Evolutionary conservation across 1,284 basidiomycete genomes (phyloP).

Genomic region (Pyrrhoderma lamaoense): DNA sequence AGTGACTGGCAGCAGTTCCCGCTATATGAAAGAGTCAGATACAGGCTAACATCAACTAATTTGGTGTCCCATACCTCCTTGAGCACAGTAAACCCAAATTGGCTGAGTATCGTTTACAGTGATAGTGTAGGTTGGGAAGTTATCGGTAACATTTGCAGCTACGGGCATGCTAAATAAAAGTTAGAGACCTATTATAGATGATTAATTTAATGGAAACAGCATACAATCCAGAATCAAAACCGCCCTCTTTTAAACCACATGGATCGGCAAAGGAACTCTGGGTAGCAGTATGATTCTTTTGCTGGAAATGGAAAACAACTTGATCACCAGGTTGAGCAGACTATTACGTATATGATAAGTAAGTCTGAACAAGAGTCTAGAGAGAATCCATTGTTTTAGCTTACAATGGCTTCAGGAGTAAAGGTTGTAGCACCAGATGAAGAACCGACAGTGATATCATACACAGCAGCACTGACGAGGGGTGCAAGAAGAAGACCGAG

Average conservation of each 20-base stretch:
- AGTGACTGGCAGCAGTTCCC: constrained; percentile 38
- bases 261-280: constrained; percentile 51
- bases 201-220: constrained; percentile 21
- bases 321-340: constrained; percentile 45
- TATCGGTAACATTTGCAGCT: constrained; percentile 31
- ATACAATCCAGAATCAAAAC: constrained; percentile 54
- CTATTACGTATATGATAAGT: constrained; percentile 24
- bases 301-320: constrained; percentile 51
- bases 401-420: constrained; percentile 46
- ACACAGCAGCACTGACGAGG: constrained; percentile 38
- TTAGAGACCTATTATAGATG: neutral
- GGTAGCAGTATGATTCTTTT: constrained; percentile 49
- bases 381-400: constrained; percentile 21
- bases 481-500: constrained; percentile 40
- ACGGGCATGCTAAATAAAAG: constrained; percentile 41
- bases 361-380: constrained; percentile 8
- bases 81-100: constrained; percentile 40
- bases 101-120: constrained; percentile 34
- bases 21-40: neutral
- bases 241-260: constrained; percentile 40
- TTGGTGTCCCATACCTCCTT: constrained; percentile 24
- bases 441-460: constrained; percentile 50
- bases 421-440: constrained; percentile 35
- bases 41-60: no score
- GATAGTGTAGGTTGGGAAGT: constrained; percentile 31